Base-by-base conservation (phyloP, 192 early-diverging fungal species). In the Rhizophagus prolifer region DNA sequence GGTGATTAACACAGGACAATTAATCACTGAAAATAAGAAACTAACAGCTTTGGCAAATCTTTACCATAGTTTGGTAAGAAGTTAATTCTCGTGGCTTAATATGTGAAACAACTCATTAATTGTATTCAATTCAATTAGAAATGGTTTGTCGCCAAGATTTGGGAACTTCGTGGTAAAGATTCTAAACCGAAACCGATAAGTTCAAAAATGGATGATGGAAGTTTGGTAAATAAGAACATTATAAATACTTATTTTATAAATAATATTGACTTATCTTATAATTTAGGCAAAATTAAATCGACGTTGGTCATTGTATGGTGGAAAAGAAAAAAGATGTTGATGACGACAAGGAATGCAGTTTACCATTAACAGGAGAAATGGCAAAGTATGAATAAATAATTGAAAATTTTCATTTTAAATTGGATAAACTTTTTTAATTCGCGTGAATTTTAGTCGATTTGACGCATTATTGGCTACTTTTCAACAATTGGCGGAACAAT, bases 21-120 rank as follows among this genome's bases (percentile, higher is more conserved):
- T 98, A 3, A 86, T 98, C n/a, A 90, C 96, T 64, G 96, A 98
- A 50, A 81, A 82, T 25, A 93, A 92, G 74, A 94, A 86, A 65
- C 74, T 98, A 44, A 88, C 90, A 70, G 78, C 86, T 3, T 66
- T 96, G 16, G 93, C 91, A 3, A 86, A 89, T 74, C 84, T 96
- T 78, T 92, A 95, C 80, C 91, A 95, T 66, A 94, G 92, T 60
- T 84, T 97, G 74, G 95, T 95, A 79, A 85, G 14, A 9, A 67
- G 85, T 84, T 72, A 81, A 81, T 41, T 81, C 60, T 77, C 10
- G 78, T 74, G 31, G 78, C 79, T 34, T 44, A 44, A 44, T 12
- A 44, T 23, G 79, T 79, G n/a, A 74, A 70, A 34, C 82, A 58
- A 77, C 72, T 82, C 2, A 76, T 76, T 44, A 79, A 73, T 26